Base-by-base conservation (phyloP, 2,329 filamentous ascomycete genomes). In the Scortechinia acanthostroma region DNA sequence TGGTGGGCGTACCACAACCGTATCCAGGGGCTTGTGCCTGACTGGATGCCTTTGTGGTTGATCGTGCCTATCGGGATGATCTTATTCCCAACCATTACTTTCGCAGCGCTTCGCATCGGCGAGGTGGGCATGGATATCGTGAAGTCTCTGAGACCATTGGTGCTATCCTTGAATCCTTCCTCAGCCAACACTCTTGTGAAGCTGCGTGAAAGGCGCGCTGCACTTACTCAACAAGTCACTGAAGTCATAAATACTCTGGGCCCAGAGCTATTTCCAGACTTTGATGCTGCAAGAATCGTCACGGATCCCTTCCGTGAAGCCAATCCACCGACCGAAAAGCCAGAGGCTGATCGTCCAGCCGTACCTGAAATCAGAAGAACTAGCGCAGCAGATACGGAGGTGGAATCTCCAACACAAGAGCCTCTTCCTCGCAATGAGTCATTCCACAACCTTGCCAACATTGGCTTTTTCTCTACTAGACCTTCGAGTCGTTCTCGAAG, bases 91-190 rank as follows among this genome's bases (percentile, higher is more conserved):
- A 77, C 82, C 20, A 86, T 96, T 54, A 96, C 91, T 0, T 96
- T 95, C 62, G 91, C 90, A 3, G 89, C 93, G 4, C 80, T 98
- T 44, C 85, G 93, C 10, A 95, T 97, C 52, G 93, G 93, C 42
- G 93, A 98, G 66, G 85, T 95, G n/a, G 93, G 91, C 44, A 96
- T 98, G 90, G 93, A 98, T 59, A 96, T 98, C 46, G 71, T 93
- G 68, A 98, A 97, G 66, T 97, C 91, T 0, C 76, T 98, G 15
- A 80, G 89, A 6, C 93, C 93, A 4, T 77, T 98, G 6, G 71
- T 95, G 42, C 73, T 96, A 23, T 93, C 88, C 51, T 75, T 97
- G 56, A 86, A 86, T 55, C 93, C 93, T 1, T 81, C 82, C 3
- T 91, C 88, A 1, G 85, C 82, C 60, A 95, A 91, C 66, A 88